Base-by-base conservation (phyloP, 495 filamentous ascomycete species). In the Penicillium tannophilum region DNA sequence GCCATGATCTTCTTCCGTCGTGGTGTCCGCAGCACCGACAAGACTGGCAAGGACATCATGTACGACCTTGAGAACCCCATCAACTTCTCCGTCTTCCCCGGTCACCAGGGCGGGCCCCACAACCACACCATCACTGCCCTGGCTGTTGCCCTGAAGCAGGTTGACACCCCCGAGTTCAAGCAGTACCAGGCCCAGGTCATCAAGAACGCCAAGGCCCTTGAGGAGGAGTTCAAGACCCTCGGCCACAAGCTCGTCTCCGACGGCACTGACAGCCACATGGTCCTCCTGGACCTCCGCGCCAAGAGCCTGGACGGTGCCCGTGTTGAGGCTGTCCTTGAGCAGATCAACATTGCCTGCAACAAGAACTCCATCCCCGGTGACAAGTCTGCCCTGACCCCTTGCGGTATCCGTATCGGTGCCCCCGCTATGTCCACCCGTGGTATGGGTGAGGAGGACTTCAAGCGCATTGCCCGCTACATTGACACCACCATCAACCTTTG, bases 1-100 rank as follows among this genome's bases (percentile, higher is more conserved):
- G 95, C 95, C 71, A 99, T 99, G 95, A 99, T 99, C 79, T 99
- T 99, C 85, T 99, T 91, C 86, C 90, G 95, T 69, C 95, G 93
- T 79, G 95, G 95, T 68, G 90, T 97, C 52, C 86, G 93, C 66
- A 89, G 86, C 70, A 86, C 86, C 46, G 91, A 98, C 72, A 98
- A 97, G 86, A 84, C 85, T 54, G 90, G 91, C 65, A 94, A 97
- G 82, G 87, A 97, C 76, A 86, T 84, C 62, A 69, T 92, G 69
- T 99, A 97, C 70, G 92, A 99, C 72, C 86, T 99, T 39, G 95
- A 98, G 82, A 81, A 84, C 55, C 92, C 92, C 46, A 99, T 99
- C 80, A 99, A 99, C 84, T 93, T 96, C 78, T 96, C 92, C 58
- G 95, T 99, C 74, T 99, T 99, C 85, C 95, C 95, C 46, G 95